Evolutionary conservation across 148 eudicot genomes (phyloP).

Genomic region (Hydrangea macrophylla): DNA sequence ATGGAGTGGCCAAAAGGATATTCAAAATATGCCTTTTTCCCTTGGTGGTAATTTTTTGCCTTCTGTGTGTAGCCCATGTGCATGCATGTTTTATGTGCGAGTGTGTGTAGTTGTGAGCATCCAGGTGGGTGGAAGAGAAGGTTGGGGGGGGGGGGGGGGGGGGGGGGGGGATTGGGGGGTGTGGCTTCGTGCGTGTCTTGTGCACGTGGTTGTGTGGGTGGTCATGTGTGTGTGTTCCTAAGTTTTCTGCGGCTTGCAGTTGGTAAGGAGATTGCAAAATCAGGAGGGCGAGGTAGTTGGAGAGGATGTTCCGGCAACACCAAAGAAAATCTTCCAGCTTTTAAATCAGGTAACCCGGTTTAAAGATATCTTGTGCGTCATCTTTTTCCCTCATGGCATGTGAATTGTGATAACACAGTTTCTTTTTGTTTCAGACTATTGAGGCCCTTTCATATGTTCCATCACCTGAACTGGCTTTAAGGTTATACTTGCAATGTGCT

Average conservation of each 20-base stretch:
- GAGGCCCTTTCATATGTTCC: constrained; percentile 79
- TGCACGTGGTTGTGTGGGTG: no score
- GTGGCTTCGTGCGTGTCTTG: no score
- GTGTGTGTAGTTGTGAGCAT: no score
- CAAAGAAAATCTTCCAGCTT: constrained; percentile 84
- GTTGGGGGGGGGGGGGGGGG: no score
- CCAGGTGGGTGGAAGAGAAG: no score
- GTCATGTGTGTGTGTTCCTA: no score
- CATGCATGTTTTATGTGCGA: no score
- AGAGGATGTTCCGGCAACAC: constrained; percentile 86
- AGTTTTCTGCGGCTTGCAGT: constrained; percentile 35
- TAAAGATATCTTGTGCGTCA: neutral
- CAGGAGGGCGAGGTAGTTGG: constrained; percentile 89
- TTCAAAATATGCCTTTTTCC: no score
- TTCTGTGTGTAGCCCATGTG: no score
- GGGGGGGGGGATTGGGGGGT: no score
- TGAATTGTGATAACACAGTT: neutral
- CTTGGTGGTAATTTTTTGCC: no score
- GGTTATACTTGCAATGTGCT: constrained; percentile 96
- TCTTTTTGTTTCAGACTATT: constrained; percentile 51
- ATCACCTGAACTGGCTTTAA: constrained; percentile 84
- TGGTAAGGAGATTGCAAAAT: constrained; percentile 75
- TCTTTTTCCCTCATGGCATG: neutral
- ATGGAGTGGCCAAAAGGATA: no score
- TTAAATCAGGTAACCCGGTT: constrained; percentile 58